Evolutionary conservation across 2,329 filamentous ascomycete genomes (phyloP).

Genomic region (Chaetomium globosum): DNA sequence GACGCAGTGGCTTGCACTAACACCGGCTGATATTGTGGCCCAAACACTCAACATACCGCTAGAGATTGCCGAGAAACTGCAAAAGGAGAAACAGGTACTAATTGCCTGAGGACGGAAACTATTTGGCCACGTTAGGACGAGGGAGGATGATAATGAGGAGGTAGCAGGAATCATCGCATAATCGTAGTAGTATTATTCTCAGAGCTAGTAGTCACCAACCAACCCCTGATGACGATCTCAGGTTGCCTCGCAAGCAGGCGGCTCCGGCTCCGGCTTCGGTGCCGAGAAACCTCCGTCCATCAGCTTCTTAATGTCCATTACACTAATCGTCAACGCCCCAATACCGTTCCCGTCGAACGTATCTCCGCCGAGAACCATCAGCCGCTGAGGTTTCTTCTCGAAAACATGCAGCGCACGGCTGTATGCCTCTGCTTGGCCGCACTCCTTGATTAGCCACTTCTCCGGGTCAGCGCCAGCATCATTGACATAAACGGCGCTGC

Average conservation of each 20-base stretch:
- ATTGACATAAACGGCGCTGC: conserved; percentile 48
- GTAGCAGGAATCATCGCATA: neutral
- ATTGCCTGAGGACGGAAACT: conserved; percentile 36
- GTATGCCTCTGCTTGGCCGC: conserved; percentile 37
- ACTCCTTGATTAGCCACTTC: conserved; percentile 44
- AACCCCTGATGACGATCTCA: neutral
- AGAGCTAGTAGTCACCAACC: neutral
- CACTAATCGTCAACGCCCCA: conserved; percentile 20
- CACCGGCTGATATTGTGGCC: conserved; percentile 64
- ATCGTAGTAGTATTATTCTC: neutral
- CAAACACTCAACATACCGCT: conserved; percentile 61
- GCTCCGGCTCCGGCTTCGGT: neutral
- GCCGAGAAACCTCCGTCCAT: conserved; percentile 4
- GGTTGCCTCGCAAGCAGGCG: neutral
- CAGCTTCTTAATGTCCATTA: conserved; percentile 20
- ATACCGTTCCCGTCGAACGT: conserved; percentile 30
- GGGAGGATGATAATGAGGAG: neutral
- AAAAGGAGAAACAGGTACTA: conserved; percentile 66
- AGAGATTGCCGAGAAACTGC: conserved; percentile 58
- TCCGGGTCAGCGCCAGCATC: conserved; percentile 44
- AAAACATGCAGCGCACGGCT: conserved; percentile 39
- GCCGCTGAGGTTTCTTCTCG: conserved; percentile 32
- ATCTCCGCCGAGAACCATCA: conserved; percentile 43
- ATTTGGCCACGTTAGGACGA: neutral
- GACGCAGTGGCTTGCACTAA: conserved; percentile 70